Evolutionary conservation across 1,284 basidiomycete genomes (phyloP).

Genomic region (Phellopilus nigrolimitatus): DNA sequence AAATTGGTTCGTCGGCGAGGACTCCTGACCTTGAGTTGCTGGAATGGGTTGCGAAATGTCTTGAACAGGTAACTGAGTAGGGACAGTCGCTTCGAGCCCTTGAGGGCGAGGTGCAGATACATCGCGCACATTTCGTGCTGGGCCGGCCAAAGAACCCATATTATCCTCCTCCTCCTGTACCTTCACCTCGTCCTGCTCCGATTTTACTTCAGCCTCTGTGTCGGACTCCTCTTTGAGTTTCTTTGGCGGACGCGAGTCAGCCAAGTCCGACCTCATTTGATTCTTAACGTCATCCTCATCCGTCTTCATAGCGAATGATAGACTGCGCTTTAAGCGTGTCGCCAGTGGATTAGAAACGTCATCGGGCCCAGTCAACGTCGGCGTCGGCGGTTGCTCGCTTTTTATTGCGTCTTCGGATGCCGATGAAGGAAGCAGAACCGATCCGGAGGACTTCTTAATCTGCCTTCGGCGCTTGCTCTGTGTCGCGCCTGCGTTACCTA

Average conservation of each 20-base stretch:
- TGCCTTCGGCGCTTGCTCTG: neutral
- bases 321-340: neutral
- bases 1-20: neutral
- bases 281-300: neutral
- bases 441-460: neutral
- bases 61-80: neutral
- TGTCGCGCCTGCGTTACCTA: neutral
- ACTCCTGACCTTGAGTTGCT: neutral
- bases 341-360: neutral
- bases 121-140: no score
- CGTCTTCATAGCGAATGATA: neutral
- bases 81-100: no score
- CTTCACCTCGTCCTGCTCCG: neutral
- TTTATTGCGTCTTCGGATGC: neutral
- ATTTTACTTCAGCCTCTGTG: neutral
- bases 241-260: neutral
- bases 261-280: neutral
- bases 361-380: neutral
- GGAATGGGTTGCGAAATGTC: neutral
- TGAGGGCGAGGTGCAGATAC: no score
- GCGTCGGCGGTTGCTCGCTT: neutral
- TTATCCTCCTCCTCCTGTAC: neutral
- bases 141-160: neutral
- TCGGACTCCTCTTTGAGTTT: neutral
- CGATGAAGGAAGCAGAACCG: neutral